Conservation (phyloP, 2,329 filamentous ascomycete species). For the Pseudofabraea citricarpa region DNA sequence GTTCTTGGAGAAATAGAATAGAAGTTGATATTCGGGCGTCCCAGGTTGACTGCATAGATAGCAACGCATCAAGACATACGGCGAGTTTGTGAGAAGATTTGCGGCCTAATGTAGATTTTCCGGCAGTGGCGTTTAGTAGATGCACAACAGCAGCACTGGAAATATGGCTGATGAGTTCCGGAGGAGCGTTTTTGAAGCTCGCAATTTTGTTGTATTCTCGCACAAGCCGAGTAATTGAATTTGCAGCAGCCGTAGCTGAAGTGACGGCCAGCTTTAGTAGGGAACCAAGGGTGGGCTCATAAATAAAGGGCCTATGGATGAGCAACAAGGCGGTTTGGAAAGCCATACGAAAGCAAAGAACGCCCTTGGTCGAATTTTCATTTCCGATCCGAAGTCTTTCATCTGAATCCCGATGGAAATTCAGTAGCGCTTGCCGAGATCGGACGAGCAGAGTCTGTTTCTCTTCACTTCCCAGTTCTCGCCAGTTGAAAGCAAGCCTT, state of each 20-base stretch:
- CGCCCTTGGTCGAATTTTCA: not conserved
- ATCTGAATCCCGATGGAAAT: not conserved
- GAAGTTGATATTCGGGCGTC: not conserved
- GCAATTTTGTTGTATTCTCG: not conserved
- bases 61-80: not conserved
- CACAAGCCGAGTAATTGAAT: not conserved
- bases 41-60: not conserved
- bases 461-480: not conserved
- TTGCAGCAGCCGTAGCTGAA: not conserved
- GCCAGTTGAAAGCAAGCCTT: not conserved
- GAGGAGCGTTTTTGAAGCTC: not conserved
- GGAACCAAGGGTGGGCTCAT: not conserved
- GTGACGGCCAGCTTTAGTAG: not conserved
- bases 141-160: not conserved
- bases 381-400: not conserved
- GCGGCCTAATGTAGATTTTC: not conserved
- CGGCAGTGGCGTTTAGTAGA: not conserved
- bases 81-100: not conserved
- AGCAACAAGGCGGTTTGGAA: not conserved
- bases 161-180: not conserved
- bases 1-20: not conserved
- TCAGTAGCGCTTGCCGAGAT: not conserved
- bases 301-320: not conserved
- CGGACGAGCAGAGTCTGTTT: not conserved
- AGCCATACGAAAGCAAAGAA: not conserved